Percentiles rank a stretch among this genome's conserved stretches.
Conservation (phyloP, 805 yeast species). For the Kazachstania bromeliacearum region DNA sequence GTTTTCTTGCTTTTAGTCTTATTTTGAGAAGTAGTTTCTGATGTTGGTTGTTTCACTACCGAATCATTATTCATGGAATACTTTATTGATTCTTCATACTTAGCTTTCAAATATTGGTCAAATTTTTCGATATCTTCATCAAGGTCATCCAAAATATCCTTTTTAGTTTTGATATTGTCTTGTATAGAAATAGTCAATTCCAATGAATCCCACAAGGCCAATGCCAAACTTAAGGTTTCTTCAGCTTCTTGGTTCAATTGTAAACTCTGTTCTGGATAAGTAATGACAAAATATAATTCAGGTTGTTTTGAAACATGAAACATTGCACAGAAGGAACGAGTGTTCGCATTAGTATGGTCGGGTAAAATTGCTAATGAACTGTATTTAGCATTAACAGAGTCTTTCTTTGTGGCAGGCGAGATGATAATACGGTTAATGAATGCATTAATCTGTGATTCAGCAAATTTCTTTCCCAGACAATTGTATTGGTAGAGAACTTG, state of each 20-base stretch:
- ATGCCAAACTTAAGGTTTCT: slow-evolving; percentile 32
- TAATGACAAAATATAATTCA: slow-evolving; percentile 29
- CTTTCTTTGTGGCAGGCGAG: slow-evolving; percentile 18
- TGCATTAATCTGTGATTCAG: slow-evolving; percentile 23
- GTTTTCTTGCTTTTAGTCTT: slow-evolving; percentile 9
- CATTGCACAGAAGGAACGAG: slow-evolving; percentile 18
- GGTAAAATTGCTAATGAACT: slow-evolving; percentile 11
- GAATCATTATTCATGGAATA: not conserved
- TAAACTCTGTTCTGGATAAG: slow-evolving; percentile 36
- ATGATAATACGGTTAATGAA: slow-evolving; percentile 21
- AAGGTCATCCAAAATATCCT: slow-evolving; percentile 22
- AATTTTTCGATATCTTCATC: slow-evolving; percentile 32
- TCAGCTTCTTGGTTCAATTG: slow-evolving; percentile 37
- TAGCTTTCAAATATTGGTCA: slow-evolving; percentile 31
- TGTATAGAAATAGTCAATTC: slow-evolving; percentile 24
- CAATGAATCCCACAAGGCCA: slow-evolving; percentile 30
- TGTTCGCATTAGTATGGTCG: slow-evolving; percentile 1
- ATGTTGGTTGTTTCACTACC: slow-evolving; percentile 3
- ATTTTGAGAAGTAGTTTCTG: slow-evolving; percentile 1
- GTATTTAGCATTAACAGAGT: slow-evolving; percentile 13
- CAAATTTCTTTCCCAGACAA: slow-evolving; percentile 21
- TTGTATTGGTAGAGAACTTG: slow-evolving; percentile 24
- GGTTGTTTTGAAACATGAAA: slow-evolving; percentile 28
- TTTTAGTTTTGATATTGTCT: slow-evolving; percentile 27
- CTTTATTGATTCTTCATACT: slow-evolving; percentile 20